These are phyloP conservation scores for Diaporthe citrichinensis DNA, from an alignment of 2,329 filamentous ascomycete species.

Conservation along the genomic window DNA sequence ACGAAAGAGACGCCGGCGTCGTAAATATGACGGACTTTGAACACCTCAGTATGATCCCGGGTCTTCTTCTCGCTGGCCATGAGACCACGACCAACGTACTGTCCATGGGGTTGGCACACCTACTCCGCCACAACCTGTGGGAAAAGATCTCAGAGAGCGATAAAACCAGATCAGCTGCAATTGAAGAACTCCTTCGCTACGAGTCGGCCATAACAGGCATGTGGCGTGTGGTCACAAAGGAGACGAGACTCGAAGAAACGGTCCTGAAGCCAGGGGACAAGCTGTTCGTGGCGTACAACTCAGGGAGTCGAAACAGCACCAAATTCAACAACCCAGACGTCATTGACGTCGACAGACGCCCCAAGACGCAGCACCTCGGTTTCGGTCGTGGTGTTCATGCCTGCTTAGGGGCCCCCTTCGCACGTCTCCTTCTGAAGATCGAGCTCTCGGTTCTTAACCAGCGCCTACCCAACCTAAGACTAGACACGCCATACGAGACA, in stretches of 20 bases:
- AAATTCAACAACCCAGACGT: background rate
- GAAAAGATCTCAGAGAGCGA: background rate
- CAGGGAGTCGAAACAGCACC: background rate
- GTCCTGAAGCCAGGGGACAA: background rate
- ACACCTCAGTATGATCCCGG: background rate
- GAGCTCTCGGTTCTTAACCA: background rate
- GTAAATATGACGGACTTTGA: slow-evolving; percentile 1
- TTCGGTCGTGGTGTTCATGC: background rate
- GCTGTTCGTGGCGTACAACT: background rate
- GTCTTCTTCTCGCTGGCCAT: background rate
- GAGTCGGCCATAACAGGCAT: slow-evolving; percentile 11
- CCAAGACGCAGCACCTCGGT: background rate
- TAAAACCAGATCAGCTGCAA: background rate
- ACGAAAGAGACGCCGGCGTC: slow-evolving; percentile 2
- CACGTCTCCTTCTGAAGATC: background rate
- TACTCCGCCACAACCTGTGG: background rate
- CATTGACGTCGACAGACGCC: background rate
- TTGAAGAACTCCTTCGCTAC: slow-evolving; percentile 17
- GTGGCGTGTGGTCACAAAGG: slow-evolving; percentile 1
- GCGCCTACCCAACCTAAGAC: background rate
- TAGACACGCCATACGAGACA: background rate
- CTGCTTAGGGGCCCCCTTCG: background rate
- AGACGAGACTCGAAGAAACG: background rate
- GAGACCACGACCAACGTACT: slow-evolving; percentile 8
- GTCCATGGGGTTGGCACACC: background rate